A percentile compares a stretch with the other conserved stretches of the same genome.
phyloP scores from a whole-genome alignment of 495 filamentous ascomycete species.

The Penicillium samsonianum region DNA sequence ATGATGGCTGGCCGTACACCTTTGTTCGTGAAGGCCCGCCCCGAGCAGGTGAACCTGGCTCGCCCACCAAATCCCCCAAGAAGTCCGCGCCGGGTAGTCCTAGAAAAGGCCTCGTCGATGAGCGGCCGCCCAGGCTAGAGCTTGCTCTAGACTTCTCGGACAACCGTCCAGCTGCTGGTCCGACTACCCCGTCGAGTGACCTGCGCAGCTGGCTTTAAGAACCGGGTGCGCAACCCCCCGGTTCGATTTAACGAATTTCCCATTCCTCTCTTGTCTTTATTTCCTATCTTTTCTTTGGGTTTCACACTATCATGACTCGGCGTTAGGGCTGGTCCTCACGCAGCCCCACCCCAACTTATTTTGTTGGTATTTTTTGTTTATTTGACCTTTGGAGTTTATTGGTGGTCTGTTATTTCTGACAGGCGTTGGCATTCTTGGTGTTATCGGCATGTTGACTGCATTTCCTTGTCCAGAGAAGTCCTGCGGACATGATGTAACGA shows the following conservation, averaged over 20 bases:
- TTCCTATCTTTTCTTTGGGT: conserved; percentile 15
- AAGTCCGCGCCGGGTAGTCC: conserved; percentile 40
- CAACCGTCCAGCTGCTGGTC: conserved; percentile 22
- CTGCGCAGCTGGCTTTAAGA: conserved; percentile 44
- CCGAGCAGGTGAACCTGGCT: conserved; percentile 37
- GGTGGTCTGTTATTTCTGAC: conserved; percentile 15
- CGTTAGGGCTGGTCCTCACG: conserved; percentile 27
- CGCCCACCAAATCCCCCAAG: conserved; percentile 45
- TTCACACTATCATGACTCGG: conserved; percentile 32
- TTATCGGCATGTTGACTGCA: conserved; percentile 30
- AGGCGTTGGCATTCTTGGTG: conserved; percentile 43
- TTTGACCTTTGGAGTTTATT: conserved; percentile 28
- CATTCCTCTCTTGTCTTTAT: conserved; percentile 26
- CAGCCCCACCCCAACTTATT: conserved; percentile 10
- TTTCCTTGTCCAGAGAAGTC: conserved; percentile 30
- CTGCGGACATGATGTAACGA: conserved; percentile 44
- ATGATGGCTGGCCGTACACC: conserved; percentile 82
- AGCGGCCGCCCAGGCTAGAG: conserved; percentile 45
- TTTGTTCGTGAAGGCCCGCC: conserved; percentile 73
- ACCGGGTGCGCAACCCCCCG: conserved; percentile 2
- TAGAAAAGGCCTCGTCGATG: conserved; percentile 42
- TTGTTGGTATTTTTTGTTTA: conserved; percentile 17
- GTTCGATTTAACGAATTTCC: conserved; percentile 22
- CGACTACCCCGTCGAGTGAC: conserved; percentile 31
- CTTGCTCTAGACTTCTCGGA: conserved; percentile 39